Evolutionary conservation across 352 stramenopile genomes (phyloP).

Genomic region (Globisporangium splendens): DNA sequence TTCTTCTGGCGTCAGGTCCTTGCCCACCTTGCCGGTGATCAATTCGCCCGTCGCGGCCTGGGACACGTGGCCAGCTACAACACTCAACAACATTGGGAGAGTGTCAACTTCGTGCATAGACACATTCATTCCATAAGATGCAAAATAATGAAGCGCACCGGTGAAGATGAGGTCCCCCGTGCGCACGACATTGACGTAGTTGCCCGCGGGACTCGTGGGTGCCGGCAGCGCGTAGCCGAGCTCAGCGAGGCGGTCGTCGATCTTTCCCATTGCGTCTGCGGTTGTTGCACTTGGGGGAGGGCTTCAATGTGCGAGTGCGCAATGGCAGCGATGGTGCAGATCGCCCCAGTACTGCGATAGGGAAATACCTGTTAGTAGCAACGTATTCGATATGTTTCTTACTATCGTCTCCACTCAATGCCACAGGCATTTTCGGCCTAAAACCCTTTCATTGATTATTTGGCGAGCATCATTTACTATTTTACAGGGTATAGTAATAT

Average conservation of each 20-base stretch:
- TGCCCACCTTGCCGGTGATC: constrained; percentile 79
- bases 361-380: too few species aligned
- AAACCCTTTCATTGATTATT: too few species aligned
- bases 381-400: too few species aligned
- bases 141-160: constrained; percentile 14
- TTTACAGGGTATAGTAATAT: too few species aligned
- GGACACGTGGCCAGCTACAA: constrained; percentile 68
- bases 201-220: constrained; percentile 64
- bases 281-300: not conserved
- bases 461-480: too few species aligned
- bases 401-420: too few species aligned
- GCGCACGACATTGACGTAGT: constrained; percentile 60
- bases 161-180: constrained; percentile 76
- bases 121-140: too few species aligned
- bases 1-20: constrained; percentile 77
- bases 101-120: too few species aligned
- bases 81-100: too few species aligned
- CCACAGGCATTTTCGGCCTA: too few species aligned
- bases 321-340: too few species aligned
- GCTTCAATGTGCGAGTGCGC: not conserved
- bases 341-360: too few species aligned
- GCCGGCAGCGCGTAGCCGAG: constrained; percentile 67
- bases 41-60: constrained; percentile 42
- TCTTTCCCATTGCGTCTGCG: constrained; percentile 29
- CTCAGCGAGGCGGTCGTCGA: constrained; percentile 59